Percentiles rank a stretch among this genome's conserved stretches.
These are phyloP conservation scores for Malus fusca DNA, from an alignment of 306 rosid species.

Conservation along the genomic window DNA sequence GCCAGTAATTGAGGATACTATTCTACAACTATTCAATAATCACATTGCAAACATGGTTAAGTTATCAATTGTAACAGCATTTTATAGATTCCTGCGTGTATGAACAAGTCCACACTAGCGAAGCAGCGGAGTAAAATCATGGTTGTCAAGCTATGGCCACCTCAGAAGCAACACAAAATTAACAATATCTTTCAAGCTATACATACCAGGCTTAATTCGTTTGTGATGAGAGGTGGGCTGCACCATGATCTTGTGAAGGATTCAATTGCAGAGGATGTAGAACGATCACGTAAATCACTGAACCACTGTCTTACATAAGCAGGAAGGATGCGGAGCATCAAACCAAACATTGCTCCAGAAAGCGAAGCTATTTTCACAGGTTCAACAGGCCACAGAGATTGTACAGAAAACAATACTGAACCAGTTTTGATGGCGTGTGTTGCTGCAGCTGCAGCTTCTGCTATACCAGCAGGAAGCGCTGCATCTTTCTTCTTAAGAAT, in stretches of 20 bases:
- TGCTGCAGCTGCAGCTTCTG: conserved; percentile 69
- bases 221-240: conserved; percentile 84
- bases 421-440: conserved; percentile 58
- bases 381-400: conserved; percentile 77
- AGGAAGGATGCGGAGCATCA: conserved; percentile 89
- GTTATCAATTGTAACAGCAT: not conserved
- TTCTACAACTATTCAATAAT: not conserved
- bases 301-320: conserved; percentile 95
- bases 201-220: conserved; percentile 76
- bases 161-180: not conserved
- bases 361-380: conserved; percentile 59
- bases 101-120: not conserved
- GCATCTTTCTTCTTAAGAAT: conserved; percentile 66
- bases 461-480: conserved; percentile 48
- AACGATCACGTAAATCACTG: conserved; percentile 77
- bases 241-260: conserved; percentile 79
- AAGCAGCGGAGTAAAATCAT: not conserved
- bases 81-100: not conserved
- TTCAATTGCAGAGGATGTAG: conserved; percentile 55
- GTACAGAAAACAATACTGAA: conserved; percentile 52
- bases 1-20: not conserved
- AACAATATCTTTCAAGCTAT: not conserved
- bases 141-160: not conserved
- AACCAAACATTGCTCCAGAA: conserved; percentile 77
- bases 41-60: not conserved